phyloP scores from a whole-genome alignment of 768 basidiomycete species.

The Suillus americanus region DNA sequence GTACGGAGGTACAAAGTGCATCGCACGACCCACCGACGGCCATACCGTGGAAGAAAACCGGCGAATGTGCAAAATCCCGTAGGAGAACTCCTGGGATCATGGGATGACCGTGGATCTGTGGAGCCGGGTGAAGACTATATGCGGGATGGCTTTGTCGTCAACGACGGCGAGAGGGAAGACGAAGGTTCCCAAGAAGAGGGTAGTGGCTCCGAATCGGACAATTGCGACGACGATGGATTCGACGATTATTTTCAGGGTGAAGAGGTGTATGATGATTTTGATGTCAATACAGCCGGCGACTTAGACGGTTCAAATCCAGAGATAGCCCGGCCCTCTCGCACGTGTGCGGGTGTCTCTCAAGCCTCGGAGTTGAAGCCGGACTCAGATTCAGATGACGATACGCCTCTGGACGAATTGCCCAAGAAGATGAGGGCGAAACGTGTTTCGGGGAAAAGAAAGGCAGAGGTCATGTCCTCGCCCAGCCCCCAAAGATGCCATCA shows the following conservation, averaged over 20 bases:
- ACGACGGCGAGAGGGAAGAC: not conserved
- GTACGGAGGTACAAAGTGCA: not conserved
- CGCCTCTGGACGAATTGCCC: not conserved
- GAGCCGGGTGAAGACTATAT: not conserved
- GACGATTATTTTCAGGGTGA: not conserved
- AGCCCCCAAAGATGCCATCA: not conserved
- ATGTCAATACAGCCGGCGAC: not conserved
- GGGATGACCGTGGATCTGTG: constrained; percentile 1
- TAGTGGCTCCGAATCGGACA: not conserved
- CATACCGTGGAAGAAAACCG: not conserved
- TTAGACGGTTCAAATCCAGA: not conserved
- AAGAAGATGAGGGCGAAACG: not conserved
- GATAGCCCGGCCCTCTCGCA: not conserved
- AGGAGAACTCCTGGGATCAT: constrained; percentile 1
- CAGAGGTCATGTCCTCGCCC: not conserved
- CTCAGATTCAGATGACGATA: not conserved
- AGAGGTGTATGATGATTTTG: not conserved
- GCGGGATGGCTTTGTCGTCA: constrained; percentile 2
- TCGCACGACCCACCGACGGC: not conserved
- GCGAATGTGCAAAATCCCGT: constrained; percentile 2
- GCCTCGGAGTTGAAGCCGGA: not conserved
- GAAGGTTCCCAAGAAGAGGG: not conserved
- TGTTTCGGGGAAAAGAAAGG: not conserved
- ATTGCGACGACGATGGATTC: not conserved
- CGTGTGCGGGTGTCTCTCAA: not conserved